phyloP scores from a whole-genome alignment of 2,329 filamentous ascomycete species.

The Fusarium haematococcum region DNA sequence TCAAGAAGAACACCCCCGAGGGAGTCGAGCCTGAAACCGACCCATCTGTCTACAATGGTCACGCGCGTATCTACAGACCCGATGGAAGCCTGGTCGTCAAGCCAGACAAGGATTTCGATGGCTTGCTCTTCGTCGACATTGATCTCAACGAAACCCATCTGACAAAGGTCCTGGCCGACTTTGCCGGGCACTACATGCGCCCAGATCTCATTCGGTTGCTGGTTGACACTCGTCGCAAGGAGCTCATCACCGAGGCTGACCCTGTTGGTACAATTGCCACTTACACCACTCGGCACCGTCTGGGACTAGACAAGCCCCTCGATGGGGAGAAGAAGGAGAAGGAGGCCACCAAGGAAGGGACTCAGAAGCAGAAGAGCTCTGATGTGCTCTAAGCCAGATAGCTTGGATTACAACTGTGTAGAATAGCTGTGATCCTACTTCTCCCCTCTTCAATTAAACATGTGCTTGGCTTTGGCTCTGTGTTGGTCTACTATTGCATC shows the following conservation, averaged over 20 bases:
- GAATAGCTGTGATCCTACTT: not conserved
- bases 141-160: slow-evolving; percentile 54
- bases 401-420: not conserved
- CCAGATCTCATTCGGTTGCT: slow-evolving; percentile 55
- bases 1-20: slow-evolving; percentile 42
- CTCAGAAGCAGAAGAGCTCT: not conserved
- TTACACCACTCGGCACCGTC: slow-evolving; percentile 29
- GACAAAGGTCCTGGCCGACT: slow-evolving; percentile 49
- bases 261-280: slow-evolving; percentile 7
- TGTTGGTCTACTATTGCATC: not conserved
- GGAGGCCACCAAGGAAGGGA: not conserved
- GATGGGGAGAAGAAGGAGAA: slow-evolving; percentile 27
- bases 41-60: slow-evolving; percentile 37
- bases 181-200: slow-evolving; percentile 51
- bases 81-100: slow-evolving; percentile 41
- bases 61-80: slow-evolving; percentile 42
- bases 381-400: not conserved
- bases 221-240: slow-evolving; percentile 42
- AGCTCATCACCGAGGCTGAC: slow-evolving; percentile 35
- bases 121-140: slow-evolving; percentile 63
- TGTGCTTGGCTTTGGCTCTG: not conserved
- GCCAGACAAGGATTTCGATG: slow-evolving; percentile 53
- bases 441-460: not conserved
- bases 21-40: slow-evolving; percentile 43
- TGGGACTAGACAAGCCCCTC: slow-evolving; percentile 37